Conservation (phyloP, 1,139 yeast genomes). For the Saccharomyces hybrid region DNA sequence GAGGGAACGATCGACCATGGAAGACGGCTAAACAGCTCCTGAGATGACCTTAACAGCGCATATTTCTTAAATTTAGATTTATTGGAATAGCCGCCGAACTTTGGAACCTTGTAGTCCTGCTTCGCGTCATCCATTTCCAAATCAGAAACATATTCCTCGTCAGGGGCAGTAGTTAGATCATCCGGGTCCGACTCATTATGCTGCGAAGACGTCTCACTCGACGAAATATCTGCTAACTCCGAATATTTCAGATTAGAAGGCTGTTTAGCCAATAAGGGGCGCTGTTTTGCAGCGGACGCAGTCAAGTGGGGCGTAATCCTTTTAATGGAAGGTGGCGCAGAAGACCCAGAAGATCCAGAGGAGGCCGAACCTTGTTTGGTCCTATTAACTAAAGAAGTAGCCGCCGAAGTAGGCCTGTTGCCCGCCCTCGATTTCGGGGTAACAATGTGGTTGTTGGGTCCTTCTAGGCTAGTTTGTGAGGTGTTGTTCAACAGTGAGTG, state of each 20-base stretch:
- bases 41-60: constrained; percentile 38
- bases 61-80: constrained; percentile 32
- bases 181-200: constrained; percentile 15
- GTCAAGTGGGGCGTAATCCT: not conserved
- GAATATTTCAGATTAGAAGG: not conserved
- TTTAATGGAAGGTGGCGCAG: not conserved
- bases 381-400: not conserved
- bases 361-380: not conserved
- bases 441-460: constrained; percentile 20
- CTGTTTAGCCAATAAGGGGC: not conserved
- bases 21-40: constrained; percentile 57
- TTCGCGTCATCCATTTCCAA: constrained; percentile 16
- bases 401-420: not conserved
- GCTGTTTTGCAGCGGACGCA: not conserved
- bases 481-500: constrained; percentile 17
- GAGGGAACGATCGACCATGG: constrained; percentile 69
- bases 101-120: constrained; percentile 40
- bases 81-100: constrained; percentile 70
- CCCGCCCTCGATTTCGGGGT: constrained; percentile 26
- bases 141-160: constrained; percentile 3
- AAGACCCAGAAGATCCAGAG: not conserved
- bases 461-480: constrained; percentile 14
- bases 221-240: not conserved
- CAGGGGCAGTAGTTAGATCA: not conserved
- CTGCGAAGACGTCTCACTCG: not conserved